A percentile compares a stretch with the other conserved stretches of the same genome.
These are phyloP conservation scores for Dendrobium huoshanense DNA, from an alignment of 106 monocot species.

Conservation along the genomic window DNA sequence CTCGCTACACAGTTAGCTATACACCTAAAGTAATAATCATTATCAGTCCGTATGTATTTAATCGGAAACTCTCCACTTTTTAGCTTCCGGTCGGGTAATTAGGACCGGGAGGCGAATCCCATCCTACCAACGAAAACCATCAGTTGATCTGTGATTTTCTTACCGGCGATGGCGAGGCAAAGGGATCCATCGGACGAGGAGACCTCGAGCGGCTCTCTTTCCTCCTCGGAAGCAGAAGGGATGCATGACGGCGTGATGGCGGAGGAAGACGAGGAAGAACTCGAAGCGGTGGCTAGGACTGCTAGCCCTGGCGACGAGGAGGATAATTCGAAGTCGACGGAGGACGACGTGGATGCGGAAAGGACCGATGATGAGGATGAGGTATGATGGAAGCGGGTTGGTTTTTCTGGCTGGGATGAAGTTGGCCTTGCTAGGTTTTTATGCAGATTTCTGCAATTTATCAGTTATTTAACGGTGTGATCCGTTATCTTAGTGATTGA, in stretches of 20 bases:
- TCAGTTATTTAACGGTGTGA: background rate
- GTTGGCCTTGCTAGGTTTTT: background rate
- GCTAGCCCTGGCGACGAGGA: slow-evolving; percentile 45
- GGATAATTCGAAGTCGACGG: slow-evolving; percentile 25
- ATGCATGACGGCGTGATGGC: slow-evolving; percentile 9
- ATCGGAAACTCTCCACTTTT: no score
- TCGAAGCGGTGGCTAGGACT: slow-evolving; percentile 49
- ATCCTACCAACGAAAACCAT: background rate
- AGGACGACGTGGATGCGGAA: slow-evolving; percentile 35
- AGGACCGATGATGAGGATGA: slow-evolving; percentile 20
- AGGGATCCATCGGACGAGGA: slow-evolving; percentile 36
- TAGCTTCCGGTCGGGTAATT: no score
- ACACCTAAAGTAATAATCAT: no score
- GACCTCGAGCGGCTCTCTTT: slow-evolving; percentile 22
- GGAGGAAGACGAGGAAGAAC: slow-evolving; percentile 64
- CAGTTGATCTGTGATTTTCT: background rate
- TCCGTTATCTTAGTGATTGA: background rate
- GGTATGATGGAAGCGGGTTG: background rate
- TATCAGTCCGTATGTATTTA: no score
- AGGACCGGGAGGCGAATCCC: background rate
- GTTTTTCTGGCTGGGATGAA: background rate
- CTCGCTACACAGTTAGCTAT: no score
- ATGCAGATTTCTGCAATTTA: background rate
- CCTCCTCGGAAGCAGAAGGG: slow-evolving; percentile 24
- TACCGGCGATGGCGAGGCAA: slow-evolving; percentile 39